Evolutionary conservation across 1,284 basidiomycete genomes (phyloP), one percentile per base, ranked within the genome.

Genomic region (Phaffia rhodozyma): DNA sequence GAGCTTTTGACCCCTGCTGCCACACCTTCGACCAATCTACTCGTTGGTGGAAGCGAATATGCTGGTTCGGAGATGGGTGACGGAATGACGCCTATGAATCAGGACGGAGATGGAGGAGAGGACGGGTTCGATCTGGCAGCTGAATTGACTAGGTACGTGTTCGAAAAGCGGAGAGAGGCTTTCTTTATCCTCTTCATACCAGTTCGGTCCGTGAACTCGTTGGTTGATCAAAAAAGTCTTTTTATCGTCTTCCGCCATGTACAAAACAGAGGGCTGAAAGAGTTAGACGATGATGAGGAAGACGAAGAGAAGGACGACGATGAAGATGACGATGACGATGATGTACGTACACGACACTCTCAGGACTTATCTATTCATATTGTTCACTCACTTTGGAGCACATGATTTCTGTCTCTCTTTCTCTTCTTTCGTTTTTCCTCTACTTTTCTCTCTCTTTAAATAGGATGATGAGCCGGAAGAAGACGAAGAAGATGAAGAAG

Each of bases 1-100:
- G 87, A 91, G 72, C 87, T 86, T 68, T 77, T 87, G n/a, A 68
- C 68, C 7, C 66, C 64, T 18, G 59, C 60, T 27, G 59, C 52
- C 11, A 67, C 67, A 9, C 65, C 64, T 3, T 58, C 65, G 18
- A 52, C 66, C 27, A 43, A 43, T 11, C 13, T 43, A 11, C 63
- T 65, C 27, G 60, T 66, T 4, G 62, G 58, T 30, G 64, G 62
- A 55, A 61, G 62, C n/a, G 66, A 67, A 38, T 43, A 68, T 66
- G 58, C 61, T 48, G n/a, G 61, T 55, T 43, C 38, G 20, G 54
- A 55, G 29, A 55, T 55, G 61, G 49, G 67, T 67, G n/a, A 43
- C 51, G n/a, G 43, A 13, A 55, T 62, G 53, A 34, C 60, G 5
- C 55, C 20, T 49, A 56, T 16, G n/a, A 32, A 5, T n/a, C 58